Base-by-base conservation (phyloP, 768 basidiomycete genomes). In the Lactarius vividus region DNA sequence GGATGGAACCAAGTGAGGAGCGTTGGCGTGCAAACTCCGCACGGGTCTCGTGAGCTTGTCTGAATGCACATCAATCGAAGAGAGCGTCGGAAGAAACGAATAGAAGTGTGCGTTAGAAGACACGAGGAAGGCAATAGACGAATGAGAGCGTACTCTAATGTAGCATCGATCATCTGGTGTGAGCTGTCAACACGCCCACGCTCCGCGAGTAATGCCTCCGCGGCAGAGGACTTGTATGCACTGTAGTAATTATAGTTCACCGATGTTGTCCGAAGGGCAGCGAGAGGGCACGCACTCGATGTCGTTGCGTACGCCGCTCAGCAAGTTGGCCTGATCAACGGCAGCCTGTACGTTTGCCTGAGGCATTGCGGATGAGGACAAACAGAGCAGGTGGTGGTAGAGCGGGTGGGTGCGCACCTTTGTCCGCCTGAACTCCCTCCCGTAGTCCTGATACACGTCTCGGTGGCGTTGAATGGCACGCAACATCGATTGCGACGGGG, bases 31-130 rank as follows among this genome's bases (percentile, higher is more conserved):
- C 79, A 77, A 99, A 98, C 77, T 98, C 96, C 26, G 92, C 85
- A 35, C 97, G 88, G 3, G 96, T 98, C 73, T 94, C 97, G 73
- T 98, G 96, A 33, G 96, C 97, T 86, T 98, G 97, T 53, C 95
- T 98, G 74, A 18, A 60, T 42, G 33, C 53, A 35, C 33, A 63
- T 33, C 61, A 39, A 37, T 52, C 57, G 65, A 55, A 39, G 62
- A 40, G 44, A 33, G 61, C 35, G 29, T 62, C 59, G 52, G 31
- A 59, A 61, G 40, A 35, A 65, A 57, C 61, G 40, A 57, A 54
- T 56, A 23, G 6, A 16, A 49, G 59, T 40, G 28, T 31, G 6
- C 20, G 18, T 66, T 15, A 61, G 55, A 40, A 18, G 23, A 33
- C 49, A 39, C 55, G 39, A 55, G 4, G 37, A 49, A 35, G n/a